A percentile compares a stretch with the other conserved stretches of the same genome.
phyloP scores from a whole-genome alignment of 2,329 filamentous ascomycete species.

The Cladosporium sphaerospermum region DNA sequence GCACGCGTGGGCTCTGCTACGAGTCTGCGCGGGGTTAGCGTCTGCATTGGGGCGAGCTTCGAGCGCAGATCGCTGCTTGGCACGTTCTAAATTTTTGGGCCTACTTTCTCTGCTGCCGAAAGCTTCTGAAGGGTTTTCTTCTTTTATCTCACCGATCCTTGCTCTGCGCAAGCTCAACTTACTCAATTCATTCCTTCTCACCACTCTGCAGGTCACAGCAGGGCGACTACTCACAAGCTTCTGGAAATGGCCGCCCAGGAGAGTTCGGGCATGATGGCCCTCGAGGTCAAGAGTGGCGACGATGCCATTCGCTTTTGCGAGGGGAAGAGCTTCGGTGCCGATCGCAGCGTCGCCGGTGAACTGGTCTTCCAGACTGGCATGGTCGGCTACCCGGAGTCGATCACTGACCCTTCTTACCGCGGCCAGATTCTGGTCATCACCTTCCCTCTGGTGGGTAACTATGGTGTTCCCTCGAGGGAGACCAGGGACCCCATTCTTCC shows the following conservation, averaged over 20 bases:
- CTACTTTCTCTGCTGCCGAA: background rate
- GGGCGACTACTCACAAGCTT: constrained; percentile 1
- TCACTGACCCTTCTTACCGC: constrained; percentile 81
- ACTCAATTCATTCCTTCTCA: background rate
- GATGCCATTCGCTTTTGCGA: constrained; percentile 59
- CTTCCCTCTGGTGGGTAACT: constrained; percentile 93
- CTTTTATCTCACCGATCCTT: constrained; percentile 9
- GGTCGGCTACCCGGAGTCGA: constrained; percentile 95
- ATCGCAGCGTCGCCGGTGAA: constrained; percentile 92
- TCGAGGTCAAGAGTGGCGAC: constrained; percentile 88
- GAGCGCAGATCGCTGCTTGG: background rate
- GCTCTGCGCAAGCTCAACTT: constrained; percentile 6
- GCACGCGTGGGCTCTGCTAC: no score
- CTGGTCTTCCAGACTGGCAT: constrained; percentile 99
- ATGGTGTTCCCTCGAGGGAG: constrained; percentile 87
- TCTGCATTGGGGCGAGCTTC: background rate
- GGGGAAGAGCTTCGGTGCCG: constrained; percentile 92
- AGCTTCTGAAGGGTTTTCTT: constrained; percentile 4
- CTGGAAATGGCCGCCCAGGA: constrained; percentile 16
- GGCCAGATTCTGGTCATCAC: constrained; percentile 95
- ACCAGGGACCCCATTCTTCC: constrained; percentile 76
- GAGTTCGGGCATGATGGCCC: constrained; percentile 50
- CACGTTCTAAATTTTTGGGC: constrained; percentile 7
- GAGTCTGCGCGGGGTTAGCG: no score
- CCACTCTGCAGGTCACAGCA: constrained; percentile 11